A percentile compares a stretch with the other conserved stretches of the same genome.
These are phyloP conservation scores for Aureobasidium sp. DNA, from an alignment of 2,329 filamentous ascomycete species.

Conservation along the genomic window DNA sequence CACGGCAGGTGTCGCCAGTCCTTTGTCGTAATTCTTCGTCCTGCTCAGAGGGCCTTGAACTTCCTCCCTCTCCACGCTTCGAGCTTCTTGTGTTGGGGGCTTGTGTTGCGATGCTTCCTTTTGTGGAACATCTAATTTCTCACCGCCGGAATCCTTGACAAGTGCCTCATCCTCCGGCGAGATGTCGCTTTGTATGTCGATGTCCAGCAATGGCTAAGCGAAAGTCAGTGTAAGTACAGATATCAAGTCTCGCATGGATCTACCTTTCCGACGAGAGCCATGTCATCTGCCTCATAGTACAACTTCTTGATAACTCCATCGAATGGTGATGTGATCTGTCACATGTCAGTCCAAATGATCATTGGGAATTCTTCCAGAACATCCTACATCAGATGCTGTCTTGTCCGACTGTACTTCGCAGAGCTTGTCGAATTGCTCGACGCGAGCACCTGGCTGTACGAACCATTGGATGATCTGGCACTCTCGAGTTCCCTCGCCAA, in stretches of 20 bases:
- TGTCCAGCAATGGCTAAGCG: slow-evolving; percentile 72
- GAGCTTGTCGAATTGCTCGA: slow-evolving; percentile 95
- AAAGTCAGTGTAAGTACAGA: neutral
- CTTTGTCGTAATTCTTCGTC: slow-evolving; percentile 20
- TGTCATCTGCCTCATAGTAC: slow-evolving; percentile 90
- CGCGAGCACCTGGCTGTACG: slow-evolving; percentile 85
- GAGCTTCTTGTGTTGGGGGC: neutral
- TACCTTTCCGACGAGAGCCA: slow-evolving; percentile 80
- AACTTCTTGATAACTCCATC: slow-evolving; percentile 93
- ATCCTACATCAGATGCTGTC: slow-evolving; percentile 54
- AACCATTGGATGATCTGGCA: slow-evolving; percentile 99
- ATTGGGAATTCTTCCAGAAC: neutral
- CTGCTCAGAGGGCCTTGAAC: slow-evolving; percentile 3
- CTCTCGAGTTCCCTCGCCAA: slow-evolving; percentile 91
- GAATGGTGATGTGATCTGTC: slow-evolving; percentile 87
- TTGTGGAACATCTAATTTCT: slow-evolving; percentile 17
- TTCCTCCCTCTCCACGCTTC: slow-evolving; percentile 1
- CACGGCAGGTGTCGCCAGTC: slow-evolving; percentile 84
- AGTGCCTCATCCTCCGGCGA: slow-evolving; percentile 50
- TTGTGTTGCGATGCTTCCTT: neutral
- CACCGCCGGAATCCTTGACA: slow-evolving; percentile 24
- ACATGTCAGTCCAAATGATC: slow-evolving; percentile 1
- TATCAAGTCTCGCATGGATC: neutral
- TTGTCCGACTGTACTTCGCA: slow-evolving; percentile 99
- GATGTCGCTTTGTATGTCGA: slow-evolving; percentile 76